Conservation (phyloP, 2,329 filamentous ascomycete genomes). For the Pseudogymnoascus sp. region DNA sequence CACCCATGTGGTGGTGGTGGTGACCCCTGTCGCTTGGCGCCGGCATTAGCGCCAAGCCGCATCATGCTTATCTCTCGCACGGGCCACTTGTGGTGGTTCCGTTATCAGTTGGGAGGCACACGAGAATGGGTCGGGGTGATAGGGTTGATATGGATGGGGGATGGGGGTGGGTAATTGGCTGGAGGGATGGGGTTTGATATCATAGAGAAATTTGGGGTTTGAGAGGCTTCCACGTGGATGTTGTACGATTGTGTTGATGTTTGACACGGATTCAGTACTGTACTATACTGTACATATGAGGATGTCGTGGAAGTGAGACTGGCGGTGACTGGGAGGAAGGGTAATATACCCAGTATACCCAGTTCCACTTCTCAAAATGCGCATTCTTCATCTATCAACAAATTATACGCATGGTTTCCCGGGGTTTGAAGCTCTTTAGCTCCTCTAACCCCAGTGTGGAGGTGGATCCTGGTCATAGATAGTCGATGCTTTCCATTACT, state of each 20-base stretch:
- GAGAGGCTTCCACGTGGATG: not conserved
- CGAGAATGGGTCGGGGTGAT: not conserved
- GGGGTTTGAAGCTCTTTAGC: not conserved
- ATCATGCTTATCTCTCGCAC: not conserved
- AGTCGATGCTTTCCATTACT: slow-evolving; percentile 5
- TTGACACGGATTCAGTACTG: not conserved
- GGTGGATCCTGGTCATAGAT: not conserved
- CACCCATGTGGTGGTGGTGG: not conserved
- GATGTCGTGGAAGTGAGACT: not conserved
- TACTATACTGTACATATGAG: not conserved
- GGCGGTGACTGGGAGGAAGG: not conserved
- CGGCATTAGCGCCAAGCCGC: not conserved
- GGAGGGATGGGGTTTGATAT: not conserved
- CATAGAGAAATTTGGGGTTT: not conserved
- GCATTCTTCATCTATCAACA: not conserved
- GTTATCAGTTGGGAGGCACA: not conserved
- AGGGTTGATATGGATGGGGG: not conserved
- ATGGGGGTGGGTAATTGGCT: not conserved
- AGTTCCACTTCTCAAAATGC: not conserved
- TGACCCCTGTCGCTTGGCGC: not conserved
- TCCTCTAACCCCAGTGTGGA: not conserved
- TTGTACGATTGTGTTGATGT: not conserved
- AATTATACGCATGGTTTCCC: not conserved
- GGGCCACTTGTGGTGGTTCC: not conserved
- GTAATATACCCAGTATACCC: not conserved